These are phyloP conservation scores for Kodamaea plutei DNA, from an alignment of 1,139 yeast genomes.

Conservation along the genomic window DNA sequence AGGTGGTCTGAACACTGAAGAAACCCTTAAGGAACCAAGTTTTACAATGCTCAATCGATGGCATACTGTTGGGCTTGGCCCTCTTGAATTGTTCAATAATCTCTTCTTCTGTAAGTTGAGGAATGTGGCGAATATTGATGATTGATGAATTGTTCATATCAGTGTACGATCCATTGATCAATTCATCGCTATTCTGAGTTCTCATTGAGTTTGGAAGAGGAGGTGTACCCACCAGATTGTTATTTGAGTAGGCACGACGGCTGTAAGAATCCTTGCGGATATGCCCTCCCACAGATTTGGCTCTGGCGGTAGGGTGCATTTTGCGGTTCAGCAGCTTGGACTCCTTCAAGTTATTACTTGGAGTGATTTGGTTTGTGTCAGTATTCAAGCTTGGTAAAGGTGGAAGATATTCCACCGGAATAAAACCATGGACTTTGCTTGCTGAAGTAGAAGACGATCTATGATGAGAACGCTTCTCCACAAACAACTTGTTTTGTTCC, in stretches of 20 bases:
- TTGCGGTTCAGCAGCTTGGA: conserved; percentile 8
- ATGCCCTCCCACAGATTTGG: conserved; percentile 80
- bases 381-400: conserved; percentile 45
- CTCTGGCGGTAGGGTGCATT: conserved; percentile 81
- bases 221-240: conserved; percentile 1
- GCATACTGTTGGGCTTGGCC: conserved; percentile 82
- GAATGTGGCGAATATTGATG: conserved; percentile 30
- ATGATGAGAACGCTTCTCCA: conserved; percentile 18
- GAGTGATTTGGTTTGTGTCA: conserved; percentile 20
- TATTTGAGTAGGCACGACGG: conserved; percentile 21
- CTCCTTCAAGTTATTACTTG: conserved; percentile 3
- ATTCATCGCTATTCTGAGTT: conserved; percentile 43
- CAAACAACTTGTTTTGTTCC: conserved; percentile 5
- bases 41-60: conserved; percentile 89
- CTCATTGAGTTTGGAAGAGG: conserved; percentile 43
- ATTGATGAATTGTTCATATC: conserved; percentile 33
- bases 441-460: conserved; percentile 29
- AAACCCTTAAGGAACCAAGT: conserved; percentile 91
- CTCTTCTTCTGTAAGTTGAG: conserved; percentile 54
- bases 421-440: conserved; percentile 36
- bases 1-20: conserved; percentile 92
- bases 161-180: conserved; percentile 15
- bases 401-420: conserved; percentile 46
- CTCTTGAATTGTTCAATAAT: conserved; percentile 62
- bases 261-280: conserved; percentile 57